Base-by-base conservation (phyloP, 768 basidiomycete species). In the Pilatotrama ljubarskyi region DNA sequence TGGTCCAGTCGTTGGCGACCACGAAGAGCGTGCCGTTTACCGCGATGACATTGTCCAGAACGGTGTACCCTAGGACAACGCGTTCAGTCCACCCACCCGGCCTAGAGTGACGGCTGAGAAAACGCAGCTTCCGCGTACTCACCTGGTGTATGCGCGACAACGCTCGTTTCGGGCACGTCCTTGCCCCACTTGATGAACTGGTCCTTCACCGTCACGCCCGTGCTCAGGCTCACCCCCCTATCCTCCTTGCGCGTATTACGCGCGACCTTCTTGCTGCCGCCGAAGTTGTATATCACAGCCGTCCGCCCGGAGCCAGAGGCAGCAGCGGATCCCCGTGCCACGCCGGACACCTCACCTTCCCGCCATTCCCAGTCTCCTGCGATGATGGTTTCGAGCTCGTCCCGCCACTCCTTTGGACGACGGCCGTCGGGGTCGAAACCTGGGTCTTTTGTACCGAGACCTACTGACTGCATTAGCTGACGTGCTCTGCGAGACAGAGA, bases 11-110 rank as follows among this genome's bases (percentile, higher is more conserved):
- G 69, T 93, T 86, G 4, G 87, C 83, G 36, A 95, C 86, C 59
- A 95, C 72, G 71, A 85, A 91, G 61, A 92, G 80, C 2, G 84
- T 84, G 10, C 86, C 85, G 64, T 89, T 85, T 66, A 82, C 77
- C n/a, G 90, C 73, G 67, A 88, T 83, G n/a, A 92, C 79, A 61
- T 91, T 88, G 66, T 95, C 91, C 56, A 95, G 76, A 43, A 94
- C 82, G 0, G 90, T 93, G 74, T 86, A 91, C 3, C 94, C 94
- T 95, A 64, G 36, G 20, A n/a, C 32, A 36, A 46, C 11, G 24
- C 46, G 26, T 49, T 51, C 60, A 64, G 22, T n/a, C 25, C 24
- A 65, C 42, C 41, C 15, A n/a, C 24, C 53, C n/a, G 37, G 47
- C 44, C 40, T 17, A 17, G 17, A 1, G 5, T 8, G 29, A 6